Base-by-base conservation (phyloP, 176 grass and related monocot species). In the Zea luxurians region DNA sequence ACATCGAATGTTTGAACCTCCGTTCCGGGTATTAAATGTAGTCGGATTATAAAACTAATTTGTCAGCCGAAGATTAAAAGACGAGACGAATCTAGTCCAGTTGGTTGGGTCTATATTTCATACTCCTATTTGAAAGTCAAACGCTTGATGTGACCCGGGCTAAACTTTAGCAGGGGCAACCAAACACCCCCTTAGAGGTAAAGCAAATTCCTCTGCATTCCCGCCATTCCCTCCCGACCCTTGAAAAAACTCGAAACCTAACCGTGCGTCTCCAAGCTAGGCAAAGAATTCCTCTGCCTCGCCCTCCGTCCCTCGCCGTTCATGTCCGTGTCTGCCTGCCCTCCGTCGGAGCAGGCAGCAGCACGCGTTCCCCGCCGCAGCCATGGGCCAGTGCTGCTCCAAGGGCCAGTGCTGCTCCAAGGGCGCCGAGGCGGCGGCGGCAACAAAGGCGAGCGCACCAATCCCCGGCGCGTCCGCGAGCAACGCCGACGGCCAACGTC, bases 321-420 rank as follows among this genome's bases (percentile, higher is more conserved):
- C 45, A 86, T 81, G 70, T 54, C 46, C 44, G 70, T 81, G 10
- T 8, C 64, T 73, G 48, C 80, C 67, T 83, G 79, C 76, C 79
- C 85, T 77, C 35, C 73, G 58, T 34, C 58, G 66, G 79, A 86
- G 85, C 73, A 44, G 73, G 73, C 73, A 64, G 72, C 78, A 64
- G 20, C 72, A 12, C 68, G 82, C 82, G 53, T 67, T 78, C 83
- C 37, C 79, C 53, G 69, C 66, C 78, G 21, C 66, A 65, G 66
- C 81, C 81, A 93, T 90, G 87, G 88, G 87, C 60, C 87, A 89
- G 4, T 92, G 92, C 77, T 94, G 88, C 80, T 67, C 92, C 80
- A 83, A 83, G 52, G 81, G 65, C 63, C 87, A 89, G 4, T 92
- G 92, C 77, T 94, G 88, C 80, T 67, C 92, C 80, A 83, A 83